phyloP scores from a whole-genome alignment of 495 filamentous ascomycete genomes.

The Trichoderma gamsii region DNA sequence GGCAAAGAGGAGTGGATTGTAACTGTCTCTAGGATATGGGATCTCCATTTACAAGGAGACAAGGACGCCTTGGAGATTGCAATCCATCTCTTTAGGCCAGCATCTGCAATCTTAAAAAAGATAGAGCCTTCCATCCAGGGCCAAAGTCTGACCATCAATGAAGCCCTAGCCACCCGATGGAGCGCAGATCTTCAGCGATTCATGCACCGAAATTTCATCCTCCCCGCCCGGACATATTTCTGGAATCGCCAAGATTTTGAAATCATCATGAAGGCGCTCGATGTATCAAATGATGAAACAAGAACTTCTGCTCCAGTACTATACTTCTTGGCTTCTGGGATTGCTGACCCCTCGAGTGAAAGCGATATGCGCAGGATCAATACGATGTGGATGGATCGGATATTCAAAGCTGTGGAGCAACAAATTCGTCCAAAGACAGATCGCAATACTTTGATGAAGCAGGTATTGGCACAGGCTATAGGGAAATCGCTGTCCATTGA shows the following conservation, averaged over 20 bases:
- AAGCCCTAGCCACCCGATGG: slow-evolving; percentile 28
- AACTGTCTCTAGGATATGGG: slow-evolving; percentile 35
- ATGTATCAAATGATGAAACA: slow-evolving; percentile 27
- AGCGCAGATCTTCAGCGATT: slow-evolving; percentile 50
- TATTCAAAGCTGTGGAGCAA: slow-evolving; percentile 50
- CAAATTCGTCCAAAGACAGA: slow-evolving; percentile 20
- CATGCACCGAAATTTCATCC: slow-evolving; percentile 62
- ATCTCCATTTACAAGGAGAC: slow-evolving; percentile 35
- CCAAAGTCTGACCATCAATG: slow-evolving; percentile 20
- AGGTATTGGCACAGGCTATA: slow-evolving; percentile 38
- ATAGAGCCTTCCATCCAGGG: slow-evolving; percentile 26
- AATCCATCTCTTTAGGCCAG: slow-evolving; percentile 29
- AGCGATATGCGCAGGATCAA: slow-evolving; percentile 49
- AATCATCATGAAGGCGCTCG: slow-evolving; percentile 30
- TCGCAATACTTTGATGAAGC: slow-evolving; percentile 25
- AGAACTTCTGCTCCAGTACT: slow-evolving; percentile 39
- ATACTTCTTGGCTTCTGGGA: slow-evolving; percentile 54
- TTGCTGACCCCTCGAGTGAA: slow-evolving; percentile 48
- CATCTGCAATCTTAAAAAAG: slow-evolving; percentile 30
- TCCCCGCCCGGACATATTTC: slow-evolving; percentile 57
- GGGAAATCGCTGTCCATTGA: slow-evolving; percentile 22
- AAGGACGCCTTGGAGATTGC: slow-evolving; percentile 37
- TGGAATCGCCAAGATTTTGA: slow-evolving; percentile 36
- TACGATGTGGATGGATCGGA: slow-evolving; percentile 58
- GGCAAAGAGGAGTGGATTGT: slow-evolving; percentile 36